Percentiles rank a stretch among this genome's conserved stretches.
phyloP scores from a whole-genome alignment of 768 basidiomycete species.

The Suillus placidus region DNA sequence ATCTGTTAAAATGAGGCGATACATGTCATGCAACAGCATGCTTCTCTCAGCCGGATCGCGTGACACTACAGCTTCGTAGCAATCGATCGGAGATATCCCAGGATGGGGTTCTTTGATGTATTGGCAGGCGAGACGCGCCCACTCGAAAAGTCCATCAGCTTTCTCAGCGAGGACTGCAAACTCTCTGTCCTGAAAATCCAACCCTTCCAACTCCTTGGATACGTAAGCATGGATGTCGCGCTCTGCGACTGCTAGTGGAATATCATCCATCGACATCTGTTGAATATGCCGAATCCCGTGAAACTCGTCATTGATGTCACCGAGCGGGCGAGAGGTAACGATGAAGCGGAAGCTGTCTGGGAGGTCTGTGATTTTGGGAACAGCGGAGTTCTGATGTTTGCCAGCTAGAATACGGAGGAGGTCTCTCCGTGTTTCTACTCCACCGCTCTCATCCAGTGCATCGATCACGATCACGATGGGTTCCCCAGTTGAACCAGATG shows the following conservation, averaged over 20 bases:
- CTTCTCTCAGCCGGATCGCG: not conserved
- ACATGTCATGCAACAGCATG: not conserved
- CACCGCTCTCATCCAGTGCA: conserved; percentile 22
- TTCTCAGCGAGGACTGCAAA: not conserved
- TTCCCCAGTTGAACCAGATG: not conserved
- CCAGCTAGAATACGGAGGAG: not conserved
- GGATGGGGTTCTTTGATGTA: not conserved
- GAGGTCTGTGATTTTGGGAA: not conserved
- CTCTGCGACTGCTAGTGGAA: not conserved
- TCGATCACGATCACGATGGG: conserved; percentile 29
- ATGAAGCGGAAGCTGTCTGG: conserved; percentile 13
- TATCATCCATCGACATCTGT: conserved; percentile 1
- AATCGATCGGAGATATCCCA: not conserved
- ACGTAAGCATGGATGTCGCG: not conserved
- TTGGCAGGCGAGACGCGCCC: conserved; percentile 11
- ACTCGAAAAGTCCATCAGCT: conserved; percentile 3
- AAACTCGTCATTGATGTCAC: not conserved
- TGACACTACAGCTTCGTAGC: not conserved
- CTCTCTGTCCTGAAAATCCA: not conserved
- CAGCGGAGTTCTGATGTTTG: not conserved
- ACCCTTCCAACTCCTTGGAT: not conserved
- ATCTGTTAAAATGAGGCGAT: not conserved
- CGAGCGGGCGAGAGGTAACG: conserved; percentile 11
- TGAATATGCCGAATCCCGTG: not conserved
- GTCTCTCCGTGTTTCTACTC: conserved; percentile 4